Base-by-base conservation (phyloP, 257 asterid species). In the Echium plantagineum region DNA sequence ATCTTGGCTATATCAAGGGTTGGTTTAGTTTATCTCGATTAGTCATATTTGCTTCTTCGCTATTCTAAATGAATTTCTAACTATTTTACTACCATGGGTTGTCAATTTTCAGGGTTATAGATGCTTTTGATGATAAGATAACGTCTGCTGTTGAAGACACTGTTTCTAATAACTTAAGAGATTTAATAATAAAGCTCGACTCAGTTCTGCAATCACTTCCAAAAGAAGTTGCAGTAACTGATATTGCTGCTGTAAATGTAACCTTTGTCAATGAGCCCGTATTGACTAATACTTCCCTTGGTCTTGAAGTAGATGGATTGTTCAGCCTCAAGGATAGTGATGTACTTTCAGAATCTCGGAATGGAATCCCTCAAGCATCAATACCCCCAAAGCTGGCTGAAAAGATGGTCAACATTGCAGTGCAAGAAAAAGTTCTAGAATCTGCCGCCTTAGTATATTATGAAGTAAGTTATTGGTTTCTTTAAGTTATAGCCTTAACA, bases 1-100 rank as follows among this genome's bases (percentile, higher is more conserved):
- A 21, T 89, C 99, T 1, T 93, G 99, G 99, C 81, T 93, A 67
- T 93, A 93, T 73, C 96, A 93, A 83, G 89, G 99, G 99, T 93
- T 84, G 60, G 46, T 19, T 13, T 10, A 10, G 12, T 42, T 10
- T 10, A 12, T 42, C 49, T 10, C 49, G 4, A 42, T 42, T 42
- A 42, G 49, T 10, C 49, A 42, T 42, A 10, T 42, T 10, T 42
- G 49, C 13, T 42, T 12, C 49, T 42, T 42, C 17, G 15, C 17
- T 42, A 10, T 10, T 42, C 49, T 59, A 20, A 63, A 7, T 32
- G 56, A n/a, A 30, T 57, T 16, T 22, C 15, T 20, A 20, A 30
- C 15, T 19, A 62, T 20, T 9, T 10, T 13, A 19, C 46, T 51
- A 21, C 5, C 4, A 48, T 35, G 35, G 22, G 15, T 49, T 21